Evolutionary conservation across 805 yeast genomes (phyloP).

Genomic region (Starmerella riodocensis): DNA sequence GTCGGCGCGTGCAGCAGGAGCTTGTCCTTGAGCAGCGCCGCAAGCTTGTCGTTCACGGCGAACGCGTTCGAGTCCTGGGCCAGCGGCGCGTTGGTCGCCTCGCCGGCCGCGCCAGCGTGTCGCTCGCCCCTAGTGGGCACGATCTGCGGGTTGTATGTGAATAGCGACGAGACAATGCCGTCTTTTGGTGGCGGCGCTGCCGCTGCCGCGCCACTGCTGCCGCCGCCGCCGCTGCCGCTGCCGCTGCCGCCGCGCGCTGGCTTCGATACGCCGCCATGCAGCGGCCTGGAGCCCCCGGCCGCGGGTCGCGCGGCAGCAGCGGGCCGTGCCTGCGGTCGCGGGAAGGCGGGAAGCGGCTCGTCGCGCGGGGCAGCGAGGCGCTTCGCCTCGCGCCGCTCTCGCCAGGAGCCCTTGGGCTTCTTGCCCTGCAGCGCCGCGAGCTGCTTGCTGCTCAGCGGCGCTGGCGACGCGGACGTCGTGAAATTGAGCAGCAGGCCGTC

Average conservation of each 20-base stretch:
- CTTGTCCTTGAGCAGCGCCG: slow-evolving; percentile 6
- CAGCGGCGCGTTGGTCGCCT: slow-evolving; percentile 69
- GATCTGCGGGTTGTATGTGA: slow-evolving; percentile 52
- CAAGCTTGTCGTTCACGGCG: slow-evolving; percentile 8
- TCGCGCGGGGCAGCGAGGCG: slow-evolving; percentile 1
- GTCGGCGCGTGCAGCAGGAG: slow-evolving; percentile 45
- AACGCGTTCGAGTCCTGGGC: slow-evolving; percentile 40
- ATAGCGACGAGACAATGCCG: slow-evolving; percentile 65
- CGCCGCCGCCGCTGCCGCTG: not conserved
- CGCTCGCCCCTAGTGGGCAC: slow-evolving; percentile 10
- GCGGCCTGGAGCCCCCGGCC: not conserved
- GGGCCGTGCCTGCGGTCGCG: not conserved
- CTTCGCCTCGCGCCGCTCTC: slow-evolving; percentile 18
- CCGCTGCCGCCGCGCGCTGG: slow-evolving; percentile 9
- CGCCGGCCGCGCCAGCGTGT: slow-evolving; percentile 7
- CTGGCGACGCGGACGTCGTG: slow-evolving; percentile 31
- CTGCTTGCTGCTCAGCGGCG: slow-evolving; percentile 16
- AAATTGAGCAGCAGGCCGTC: slow-evolving; percentile 72
- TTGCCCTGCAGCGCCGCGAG: slow-evolving; percentile 18
- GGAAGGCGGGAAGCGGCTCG: slow-evolving; percentile 2
- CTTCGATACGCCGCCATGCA: slow-evolving; percentile 18
- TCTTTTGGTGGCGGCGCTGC: no score
- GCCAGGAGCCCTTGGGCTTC: slow-evolving; percentile 30
- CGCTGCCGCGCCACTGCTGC: not conserved
- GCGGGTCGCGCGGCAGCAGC: no score